These are phyloP conservation scores for Cucumis melo DNA, from an alignment of 306 rosid species.

Conservation along the genomic window DNA sequence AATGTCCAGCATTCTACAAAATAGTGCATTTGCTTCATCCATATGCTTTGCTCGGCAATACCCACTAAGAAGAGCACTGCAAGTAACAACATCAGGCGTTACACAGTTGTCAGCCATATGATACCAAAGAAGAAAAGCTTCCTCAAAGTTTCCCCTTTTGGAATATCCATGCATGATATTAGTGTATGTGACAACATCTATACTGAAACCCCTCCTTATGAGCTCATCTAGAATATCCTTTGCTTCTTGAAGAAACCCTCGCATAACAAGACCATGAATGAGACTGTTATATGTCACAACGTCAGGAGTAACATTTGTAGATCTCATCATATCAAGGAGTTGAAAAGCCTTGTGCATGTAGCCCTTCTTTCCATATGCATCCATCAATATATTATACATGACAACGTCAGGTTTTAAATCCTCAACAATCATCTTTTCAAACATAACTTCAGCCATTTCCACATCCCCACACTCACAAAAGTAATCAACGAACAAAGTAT, in stretches of 20 bases:
- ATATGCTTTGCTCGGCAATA: slow-evolving; percentile 18
- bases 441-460: slow-evolving; percentile 25
- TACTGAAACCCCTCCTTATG: slow-evolving; percentile 20
- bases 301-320: slow-evolving; percentile 17
- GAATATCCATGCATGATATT: slow-evolving; percentile 22
- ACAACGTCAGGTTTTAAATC: slow-evolving; percentile 23
- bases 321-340: slow-evolving; percentile 17
- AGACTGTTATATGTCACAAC: slow-evolving; percentile 30
- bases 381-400: slow-evolving; percentile 19
- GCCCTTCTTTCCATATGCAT: slow-evolving; percentile 27
- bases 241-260: slow-evolving; percentile 26
- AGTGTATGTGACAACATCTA: slow-evolving; percentile 24
- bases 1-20: slow-evolving; percentile 18
- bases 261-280: slow-evolving; percentile 17
- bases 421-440: slow-evolving; percentile 12
- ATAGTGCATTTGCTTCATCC: slow-evolving; percentile 22
- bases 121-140: slow-evolving; percentile 27
- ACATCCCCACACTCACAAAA: slow-evolving; percentile 15
- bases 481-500: slow-evolving; percentile 15
- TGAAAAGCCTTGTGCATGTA: slow-evolving; percentile 22
- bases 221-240: slow-evolving; percentile 22
- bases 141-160: slow-evolving; percentile 20
- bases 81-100: slow-evolving; percentile 33
- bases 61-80: slow-evolving; percentile 26
- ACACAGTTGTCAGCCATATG: slow-evolving; percentile 22